Percentiles rank a stretch among this genome's conserved stretches.
Evolutionary conservation across 2,329 filamentous ascomycete species (phyloP).

Genomic region (Amesomyces nigricolor): DNA sequence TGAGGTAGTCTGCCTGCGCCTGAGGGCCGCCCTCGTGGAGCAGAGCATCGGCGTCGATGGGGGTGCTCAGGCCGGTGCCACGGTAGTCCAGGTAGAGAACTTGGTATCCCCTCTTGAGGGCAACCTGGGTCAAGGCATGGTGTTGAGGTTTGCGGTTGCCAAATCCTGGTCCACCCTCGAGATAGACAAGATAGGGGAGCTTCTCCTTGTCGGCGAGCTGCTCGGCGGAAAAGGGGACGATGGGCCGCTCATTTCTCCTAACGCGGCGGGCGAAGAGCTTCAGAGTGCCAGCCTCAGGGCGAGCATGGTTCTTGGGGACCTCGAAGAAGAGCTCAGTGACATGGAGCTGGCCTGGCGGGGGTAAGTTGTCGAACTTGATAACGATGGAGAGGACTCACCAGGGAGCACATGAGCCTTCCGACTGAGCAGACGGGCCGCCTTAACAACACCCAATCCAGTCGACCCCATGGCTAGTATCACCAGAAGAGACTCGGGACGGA

Average conservation of each 20-base stretch:
- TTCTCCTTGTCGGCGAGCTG: conserved; percentile 26
- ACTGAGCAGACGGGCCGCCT: conserved; percentile 36
- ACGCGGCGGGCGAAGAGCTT: conserved; percentile 74
- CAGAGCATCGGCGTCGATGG: conserved; percentile 69
- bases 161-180: conserved; percentile 82
- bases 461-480: not conserved
- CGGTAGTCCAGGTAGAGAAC: conserved; percentile 84
- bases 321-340: conserved; percentile 82
- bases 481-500: not conserved
- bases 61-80: conserved; percentile 78
- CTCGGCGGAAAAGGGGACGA: conserved; percentile 41
- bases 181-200: conserved; percentile 61
- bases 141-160: conserved; percentile 71
- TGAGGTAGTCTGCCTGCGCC: conserved; percentile 74
- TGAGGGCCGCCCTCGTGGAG: conserved; percentile 55
- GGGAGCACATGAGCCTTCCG: conserved; percentile 21
- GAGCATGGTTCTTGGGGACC: conserved; percentile 73
- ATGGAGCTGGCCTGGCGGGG: conserved; percentile 57
- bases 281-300: conserved; percentile 55
- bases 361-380: not conserved
- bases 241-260: conserved; percentile 57
- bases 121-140: conserved; percentile 60
- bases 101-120: conserved; percentile 78
- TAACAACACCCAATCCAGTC: conserved; percentile 24
- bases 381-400: conserved; percentile 12